Evolutionary conservation across 176 grass and related monocot genomes (phyloP).

Genomic region (Cenchrus fungigraminus): DNA sequence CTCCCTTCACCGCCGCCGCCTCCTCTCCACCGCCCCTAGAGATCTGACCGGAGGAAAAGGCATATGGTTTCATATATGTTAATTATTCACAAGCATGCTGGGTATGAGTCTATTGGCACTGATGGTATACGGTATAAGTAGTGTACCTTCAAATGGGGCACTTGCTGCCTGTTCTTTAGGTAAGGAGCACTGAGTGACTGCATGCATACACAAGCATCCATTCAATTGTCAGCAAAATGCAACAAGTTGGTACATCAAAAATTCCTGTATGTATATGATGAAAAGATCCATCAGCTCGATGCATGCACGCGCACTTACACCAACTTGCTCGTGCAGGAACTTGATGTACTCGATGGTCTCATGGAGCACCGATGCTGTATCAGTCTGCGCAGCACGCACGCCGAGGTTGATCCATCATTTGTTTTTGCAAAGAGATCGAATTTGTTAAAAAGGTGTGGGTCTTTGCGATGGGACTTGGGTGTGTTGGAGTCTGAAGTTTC

Average conservation of each 20-base stretch:
- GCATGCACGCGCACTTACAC: slow-evolving; percentile 63
- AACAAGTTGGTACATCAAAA: slow-evolving; percentile 2
- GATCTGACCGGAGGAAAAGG: background rate
- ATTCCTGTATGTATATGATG: slow-evolving; percentile 27
- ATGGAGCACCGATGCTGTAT: slow-evolving; percentile 96
- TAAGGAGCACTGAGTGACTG: slow-evolving; percentile 82
- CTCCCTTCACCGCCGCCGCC: slow-evolving; percentile 41
- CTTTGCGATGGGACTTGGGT: background rate
- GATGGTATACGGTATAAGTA: background rate
- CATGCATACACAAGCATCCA: slow-evolving; percentile 17
- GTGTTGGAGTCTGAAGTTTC: slow-evolving; percentile 18
- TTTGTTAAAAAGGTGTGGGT: slow-evolving; percentile 1
- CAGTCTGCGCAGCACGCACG: slow-evolving; percentile 63
- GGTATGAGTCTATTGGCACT: background rate
- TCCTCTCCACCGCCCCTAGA: slow-evolving; percentile 44
- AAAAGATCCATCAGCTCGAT: slow-evolving; percentile 25
- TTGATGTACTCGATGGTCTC: slow-evolving; percentile 99
- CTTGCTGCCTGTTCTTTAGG: slow-evolving; percentile 72
- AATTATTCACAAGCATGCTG: background rate
- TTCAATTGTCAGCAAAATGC: background rate
- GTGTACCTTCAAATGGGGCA: slow-evolving; percentile 64
- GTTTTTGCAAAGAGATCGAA: background rate
- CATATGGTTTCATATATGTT: background rate
- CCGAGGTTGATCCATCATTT: slow-evolving; percentile 38
- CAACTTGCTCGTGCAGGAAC: slow-evolving; percentile 96